phyloP scores from a whole-genome alignment of 2,329 filamentous ascomycete genomes.

The Aspergillus neotritici region DNA sequence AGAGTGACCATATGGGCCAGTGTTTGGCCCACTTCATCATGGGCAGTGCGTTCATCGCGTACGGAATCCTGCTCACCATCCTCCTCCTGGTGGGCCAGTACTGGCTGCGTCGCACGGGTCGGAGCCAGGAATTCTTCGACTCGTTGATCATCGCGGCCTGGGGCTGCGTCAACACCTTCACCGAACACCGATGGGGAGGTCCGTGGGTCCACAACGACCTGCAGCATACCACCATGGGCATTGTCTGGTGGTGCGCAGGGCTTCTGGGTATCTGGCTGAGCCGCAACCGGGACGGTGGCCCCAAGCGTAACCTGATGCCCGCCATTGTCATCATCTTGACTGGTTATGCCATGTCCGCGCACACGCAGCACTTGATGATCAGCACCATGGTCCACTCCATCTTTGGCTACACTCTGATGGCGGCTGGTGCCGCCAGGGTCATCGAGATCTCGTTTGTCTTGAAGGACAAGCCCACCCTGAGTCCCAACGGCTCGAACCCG shows the following conservation, averaged over 20 bases:
- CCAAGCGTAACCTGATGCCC: slow-evolving; percentile 88
- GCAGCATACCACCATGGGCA: slow-evolving; percentile 99
- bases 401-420: slow-evolving; percentile 96
- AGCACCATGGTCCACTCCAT: slow-evolving; percentile 82
- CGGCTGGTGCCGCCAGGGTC: slow-evolving; percentile 72
- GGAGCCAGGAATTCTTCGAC: slow-evolving; percentile 96
- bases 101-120: slow-evolving; percentile 75
- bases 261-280: slow-evolving; percentile 90
- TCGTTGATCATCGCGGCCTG: slow-evolving; percentile 84
- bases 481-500: slow-evolving; percentile 62
- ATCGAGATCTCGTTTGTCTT: slow-evolving; percentile 89
- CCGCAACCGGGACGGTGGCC: slow-evolving; percentile 71
- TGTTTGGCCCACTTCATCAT: slow-evolving; percentile 98
- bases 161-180: slow-evolving; percentile 98
- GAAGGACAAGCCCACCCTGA: slow-evolving; percentile 60
- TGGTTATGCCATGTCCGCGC: slow-evolving; percentile 90
- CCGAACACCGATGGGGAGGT: slow-evolving; percentile 88
- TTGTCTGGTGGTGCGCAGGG: slow-evolving; percentile 96
- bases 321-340: slow-evolving; percentile 87
- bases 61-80: slow-evolving; percentile 81
- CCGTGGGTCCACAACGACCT: slow-evolving; percentile 90
- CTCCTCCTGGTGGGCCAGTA: slow-evolving; percentile 80
- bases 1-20: slow-evolving; percentile 83
- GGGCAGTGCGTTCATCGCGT: slow-evolving; percentile 93
- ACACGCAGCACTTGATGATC: slow-evolving; percentile 76